phyloP scores from a whole-genome alignment of 768 basidiomycete genomes.

The Termitomyces sp. region DNA sequence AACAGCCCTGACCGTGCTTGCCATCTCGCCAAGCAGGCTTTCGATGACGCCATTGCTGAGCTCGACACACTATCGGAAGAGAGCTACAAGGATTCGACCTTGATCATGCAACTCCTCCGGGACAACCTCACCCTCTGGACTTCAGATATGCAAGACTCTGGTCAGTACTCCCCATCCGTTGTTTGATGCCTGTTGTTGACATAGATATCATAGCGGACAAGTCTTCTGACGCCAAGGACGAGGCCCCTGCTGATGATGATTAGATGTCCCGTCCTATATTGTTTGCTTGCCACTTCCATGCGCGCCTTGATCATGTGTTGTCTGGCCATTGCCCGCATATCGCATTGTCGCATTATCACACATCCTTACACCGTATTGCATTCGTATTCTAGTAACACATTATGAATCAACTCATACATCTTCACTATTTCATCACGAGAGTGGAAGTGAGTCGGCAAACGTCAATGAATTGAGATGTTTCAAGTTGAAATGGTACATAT shows the following conservation, averaged over 20 bases:
- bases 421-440: background rate
- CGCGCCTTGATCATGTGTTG: slow-evolving; percentile 19
- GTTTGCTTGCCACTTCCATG: slow-evolving; percentile 16
- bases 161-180: slow-evolving; percentile 38
- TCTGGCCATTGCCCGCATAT: slow-evolving; percentile 16
- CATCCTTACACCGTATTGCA: slow-evolving; percentile 19
- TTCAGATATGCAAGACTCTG: slow-evolving; percentile 94
- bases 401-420: slow-evolving; percentile 13
- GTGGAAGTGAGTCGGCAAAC: background rate
- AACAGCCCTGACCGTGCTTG: slow-evolving; percentile 98
- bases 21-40: slow-evolving; percentile 98
- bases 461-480: background rate
- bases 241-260: slow-evolving; percentile 64
- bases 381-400: slow-evolving; percentile 16
- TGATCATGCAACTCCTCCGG: slow-evolving; percentile 95
- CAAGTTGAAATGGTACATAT: no score
- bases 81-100: slow-evolving; percentile 98
- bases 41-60: slow-evolving; percentile 98
- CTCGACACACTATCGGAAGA: slow-evolving; percentile 98
- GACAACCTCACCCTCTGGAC: slow-evolving; percentile 99
- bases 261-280: slow-evolving; percentile 36
- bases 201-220: slow-evolving; percentile 53
- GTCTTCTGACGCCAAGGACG: slow-evolving; percentile 68
- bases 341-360: slow-evolving; percentile 25
- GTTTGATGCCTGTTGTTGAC: background rate